These are phyloP conservation scores for Pichiaceae sp. DNA, from an alignment of 1,139 yeast species.

Conservation along the genomic window DNA sequence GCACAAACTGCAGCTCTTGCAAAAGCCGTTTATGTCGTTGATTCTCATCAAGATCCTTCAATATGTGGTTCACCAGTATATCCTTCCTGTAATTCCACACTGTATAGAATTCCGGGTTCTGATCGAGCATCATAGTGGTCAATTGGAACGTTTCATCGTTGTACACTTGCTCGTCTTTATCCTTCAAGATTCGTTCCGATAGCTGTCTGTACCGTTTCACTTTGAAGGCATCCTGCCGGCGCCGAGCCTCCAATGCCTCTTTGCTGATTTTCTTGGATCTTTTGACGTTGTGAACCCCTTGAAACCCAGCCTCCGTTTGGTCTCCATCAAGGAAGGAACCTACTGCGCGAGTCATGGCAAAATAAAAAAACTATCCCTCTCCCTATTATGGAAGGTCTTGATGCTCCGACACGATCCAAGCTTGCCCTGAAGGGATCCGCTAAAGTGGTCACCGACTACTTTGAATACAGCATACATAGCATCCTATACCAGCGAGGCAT, in stretches of 20 bases:
- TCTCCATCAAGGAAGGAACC: slow-evolving; percentile 11
- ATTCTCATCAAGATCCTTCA: slow-evolving; percentile 11
- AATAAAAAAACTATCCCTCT: background rate
- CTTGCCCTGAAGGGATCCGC: slow-evolving; percentile 73
- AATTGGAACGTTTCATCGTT: slow-evolving; percentile 37
- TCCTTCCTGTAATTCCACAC: slow-evolving; percentile 88
- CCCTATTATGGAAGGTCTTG: background rate
- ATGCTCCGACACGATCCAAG: slow-evolving; percentile 37
- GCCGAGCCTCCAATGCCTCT: slow-evolving; percentile 49
- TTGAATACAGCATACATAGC: slow-evolving; percentile 70
- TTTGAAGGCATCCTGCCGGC: slow-evolving; percentile 42
- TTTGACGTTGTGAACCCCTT: slow-evolving; percentile 53
- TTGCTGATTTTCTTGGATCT: slow-evolving; percentile 42
- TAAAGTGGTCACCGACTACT: slow-evolving; percentile 72
- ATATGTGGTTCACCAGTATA: slow-evolving; percentile 35
- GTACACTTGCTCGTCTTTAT: slow-evolving; percentile 28
- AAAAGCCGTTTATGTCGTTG: slow-evolving; percentile 32
- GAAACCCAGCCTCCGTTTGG: slow-evolving; percentile 6
- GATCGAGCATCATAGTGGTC: slow-evolving; percentile 47
- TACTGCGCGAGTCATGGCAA: background rate
- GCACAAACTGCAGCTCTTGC: slow-evolving; percentile 54
- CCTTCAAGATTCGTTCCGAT: slow-evolving; percentile 33
- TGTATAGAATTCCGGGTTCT: slow-evolving; percentile 85
- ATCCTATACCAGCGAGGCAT: slow-evolving; percentile 86
- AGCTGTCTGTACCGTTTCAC: slow-evolving; percentile 47